Evolutionary conservation across 139 green algal species (phyloP), one percentile per base, ranked within the genome.

Genomic region (Pleodorina starrii): DNA sequence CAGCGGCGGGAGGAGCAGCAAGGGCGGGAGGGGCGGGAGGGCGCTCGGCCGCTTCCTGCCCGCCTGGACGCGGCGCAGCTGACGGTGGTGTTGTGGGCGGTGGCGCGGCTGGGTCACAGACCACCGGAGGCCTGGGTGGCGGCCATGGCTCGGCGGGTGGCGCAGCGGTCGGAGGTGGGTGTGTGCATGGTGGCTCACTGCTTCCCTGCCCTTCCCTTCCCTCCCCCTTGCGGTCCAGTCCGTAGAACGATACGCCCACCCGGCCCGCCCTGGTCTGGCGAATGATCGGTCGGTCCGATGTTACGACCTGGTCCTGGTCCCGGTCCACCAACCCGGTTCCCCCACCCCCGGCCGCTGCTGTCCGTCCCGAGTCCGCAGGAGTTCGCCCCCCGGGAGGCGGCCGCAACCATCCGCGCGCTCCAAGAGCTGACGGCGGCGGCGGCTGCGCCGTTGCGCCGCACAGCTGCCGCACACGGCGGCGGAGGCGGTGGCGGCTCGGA

Each of bases 1-100:
- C n/a, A n/a, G n/a, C n/a, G n/a, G n/a, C n/a, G n/a, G n/a, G n/a
- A n/a, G n/a, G n/a, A n/a, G n/a, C n/a, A n/a, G n/a, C n/a, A n/a
- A n/a, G n/a, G n/a, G n/a, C n/a, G n/a, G n/a, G n/a, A n/a, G n/a
- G n/a, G n/a, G n/a, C n/a, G n/a, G n/a, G n/a, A n/a, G n/a, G n/a
- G n/a, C n/a, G n/a, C n/a, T n/a, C n/a, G n/a, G n/a, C n/a, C n/a
- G n/a, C n/a, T n/a, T n/a, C n/a, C n/a, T n/a, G n/a, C n/a, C n/a
- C n/a, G n/a, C n/a, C n/a, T n/a, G n/a, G n/a, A n/a, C n/a, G 40
- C 43, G 1, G 5, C 63, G 42, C 60, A 78, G 42, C 9, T 87
- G 60, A 43, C 81, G 16, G 6, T 78, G 6, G 59, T 78, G 59
- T 60, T 87, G 40, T 87, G 81, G 81, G 60, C 81, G 43, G 81